A percentile compares a stretch with the other conserved stretches of the same genome.
Evolutionary conservation across 495 filamentous ascomycete species (phyloP).

Genomic region (Sordaria brevicollis): DNA sequence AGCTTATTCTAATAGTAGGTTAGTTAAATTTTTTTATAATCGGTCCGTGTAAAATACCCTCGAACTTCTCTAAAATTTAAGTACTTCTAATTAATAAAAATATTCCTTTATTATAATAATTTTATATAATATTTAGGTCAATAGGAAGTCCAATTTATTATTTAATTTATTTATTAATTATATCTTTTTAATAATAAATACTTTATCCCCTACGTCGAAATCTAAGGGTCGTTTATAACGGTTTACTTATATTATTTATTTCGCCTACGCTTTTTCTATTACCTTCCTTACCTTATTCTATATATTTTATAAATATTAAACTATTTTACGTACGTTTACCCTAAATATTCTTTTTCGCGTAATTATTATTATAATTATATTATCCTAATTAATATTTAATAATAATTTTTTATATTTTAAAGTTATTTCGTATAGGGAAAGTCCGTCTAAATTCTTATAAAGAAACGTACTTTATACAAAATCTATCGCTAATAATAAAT

Average conservation of each 20-base stretch:
- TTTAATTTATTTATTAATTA: not conserved
- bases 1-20: conserved; percentile 1
- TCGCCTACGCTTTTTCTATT: not conserved
- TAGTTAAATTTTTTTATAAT: not conserved
- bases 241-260: conserved; percentile 1
- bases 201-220: conserved; percentile 3
- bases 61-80: not conserved
- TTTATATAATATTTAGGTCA: not conserved
- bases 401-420: no score
- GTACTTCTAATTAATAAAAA: conserved; percentile 2
- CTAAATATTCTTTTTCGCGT: no score
- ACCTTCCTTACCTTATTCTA: not conserved
- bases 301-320: no score
- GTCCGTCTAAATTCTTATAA: no score
- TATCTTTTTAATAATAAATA: conserved; percentile 2
- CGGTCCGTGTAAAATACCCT: not conserved
- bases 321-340: no score
- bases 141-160: conserved; percentile 4
- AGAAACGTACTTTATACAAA: no score
- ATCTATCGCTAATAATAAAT: not conserved
- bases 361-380: no score
- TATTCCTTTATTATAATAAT: not conserved
- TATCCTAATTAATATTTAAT: no score
- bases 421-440: no score
- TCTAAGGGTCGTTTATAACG: not conserved